A percentile compares a stretch with the other conserved stretches of the same genome.
Evolutionary conservation across 2,329 filamentous ascomycete genomes (phyloP).

Genomic region (Dothistroma pini): DNA sequence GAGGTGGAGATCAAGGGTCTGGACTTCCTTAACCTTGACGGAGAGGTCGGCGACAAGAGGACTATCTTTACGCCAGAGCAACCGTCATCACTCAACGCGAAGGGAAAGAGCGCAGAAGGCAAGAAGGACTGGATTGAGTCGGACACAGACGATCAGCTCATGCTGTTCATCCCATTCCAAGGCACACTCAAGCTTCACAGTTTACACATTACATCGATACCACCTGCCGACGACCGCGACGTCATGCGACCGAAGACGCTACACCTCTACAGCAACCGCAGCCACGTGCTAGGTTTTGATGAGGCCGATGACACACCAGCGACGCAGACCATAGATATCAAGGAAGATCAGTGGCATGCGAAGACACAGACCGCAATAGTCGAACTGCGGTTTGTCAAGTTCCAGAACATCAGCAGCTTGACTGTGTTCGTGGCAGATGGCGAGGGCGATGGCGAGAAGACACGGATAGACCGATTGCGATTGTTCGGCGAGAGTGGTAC

Average conservation of each 20-base stretch:
- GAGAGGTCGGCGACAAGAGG: constrained; percentile 67
- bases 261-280: constrained; percentile 80
- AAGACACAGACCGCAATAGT: constrained; percentile 50
- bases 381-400: constrained; percentile 86
- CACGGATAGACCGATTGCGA: constrained; percentile 73
- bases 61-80: constrained; percentile 65
- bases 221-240: constrained; percentile 63
- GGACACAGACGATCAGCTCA: constrained; percentile 93
- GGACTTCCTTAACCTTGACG: constrained; percentile 84
- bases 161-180: constrained; percentile 89
- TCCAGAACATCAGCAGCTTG: constrained; percentile 85
- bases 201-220: constrained; percentile 76
- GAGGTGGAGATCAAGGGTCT: constrained; percentile 74
- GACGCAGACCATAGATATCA: constrained; percentile 74
- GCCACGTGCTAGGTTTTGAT: constrained; percentile 89
- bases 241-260: constrained; percentile 79
- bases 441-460: constrained; percentile 79
- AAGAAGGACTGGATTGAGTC: constrained; percentile 84
- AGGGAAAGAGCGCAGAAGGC: constrained; percentile 54
- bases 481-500: constrained; percentile 86
- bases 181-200: constrained; percentile 86
- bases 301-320: constrained; percentile 84
- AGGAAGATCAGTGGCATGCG: constrained; percentile 68
- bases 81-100: constrained; percentile 58
- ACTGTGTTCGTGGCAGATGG: constrained; percentile 81